Percentiles rank a stretch among this genome's conserved stretches.
These are phyloP conservation scores for Arachnopeziza araneosa DNA, from an alignment of 2,329 filamentous ascomycete genomes.

Conservation along the genomic window DNA sequence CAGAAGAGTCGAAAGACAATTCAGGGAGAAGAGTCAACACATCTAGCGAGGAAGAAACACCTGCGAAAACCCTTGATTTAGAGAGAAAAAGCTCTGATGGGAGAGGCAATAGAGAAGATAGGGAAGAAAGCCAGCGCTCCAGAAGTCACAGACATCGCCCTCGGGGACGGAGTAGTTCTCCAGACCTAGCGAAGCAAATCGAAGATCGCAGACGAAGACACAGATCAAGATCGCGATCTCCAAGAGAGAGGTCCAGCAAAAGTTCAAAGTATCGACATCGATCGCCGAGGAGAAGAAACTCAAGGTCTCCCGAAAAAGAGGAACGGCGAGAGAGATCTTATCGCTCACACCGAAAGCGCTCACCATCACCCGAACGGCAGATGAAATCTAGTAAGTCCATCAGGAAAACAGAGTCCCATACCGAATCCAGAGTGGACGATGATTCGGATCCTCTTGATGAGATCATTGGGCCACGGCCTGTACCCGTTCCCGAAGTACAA, in stretches of 20 bases:
- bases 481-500: constrained; percentile 35
- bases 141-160: constrained; percentile 21
- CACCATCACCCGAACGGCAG: constrained; percentile 5
- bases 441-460: constrained; percentile 70
- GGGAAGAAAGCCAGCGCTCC: constrained; percentile 5
- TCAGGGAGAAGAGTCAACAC: constrained; percentile 8
- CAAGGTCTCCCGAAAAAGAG: constrained; percentile 17
- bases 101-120: background rate
- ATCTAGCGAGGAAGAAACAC: constrained; percentile 15
- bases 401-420: constrained; percentile 10
- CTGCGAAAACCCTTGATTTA: constrained; percentile 6
- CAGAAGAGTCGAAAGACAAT: constrained; percentile 9
- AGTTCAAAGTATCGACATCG: constrained; percentile 31
- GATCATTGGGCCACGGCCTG: constrained; percentile 69
- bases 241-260: constrained; percentile 19
- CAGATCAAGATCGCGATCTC: constrained; percentile 22
- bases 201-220: constrained; percentile 16
- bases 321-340: constrained; percentile 11
- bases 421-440: constrained; percentile 22
- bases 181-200: constrained; percentile 12
- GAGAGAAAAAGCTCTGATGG: background rate
- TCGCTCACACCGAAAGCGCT: constrained; percentile 7
- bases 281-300: constrained; percentile 23
- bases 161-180: constrained; percentile 26
- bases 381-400: background rate